Conservation (phyloP, 345 rosid genomes). For the Gossypium ekmanianum region DNA sequence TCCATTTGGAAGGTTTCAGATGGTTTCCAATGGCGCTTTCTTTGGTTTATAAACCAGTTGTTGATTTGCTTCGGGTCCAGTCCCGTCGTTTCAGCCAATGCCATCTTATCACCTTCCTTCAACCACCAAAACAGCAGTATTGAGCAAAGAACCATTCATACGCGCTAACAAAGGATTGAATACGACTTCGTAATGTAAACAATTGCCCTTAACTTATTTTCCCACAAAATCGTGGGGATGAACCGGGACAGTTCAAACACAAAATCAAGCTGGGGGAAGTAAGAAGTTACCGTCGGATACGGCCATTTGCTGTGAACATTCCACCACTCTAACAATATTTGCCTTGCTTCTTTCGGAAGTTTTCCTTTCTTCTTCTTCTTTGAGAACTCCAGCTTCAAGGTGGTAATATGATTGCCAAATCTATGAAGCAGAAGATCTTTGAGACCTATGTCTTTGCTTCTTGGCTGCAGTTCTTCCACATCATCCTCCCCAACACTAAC, state of each 20-base stretch:
- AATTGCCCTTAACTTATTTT: too few species aligned
- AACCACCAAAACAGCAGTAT: background rate
- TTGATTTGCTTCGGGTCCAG: conserved; percentile 83
- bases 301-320: conserved; percentile 73
- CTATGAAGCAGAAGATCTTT: conserved; percentile 57
- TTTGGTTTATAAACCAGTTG: conserved; percentile 87
- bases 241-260: too few species aligned
- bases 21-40: conserved; percentile 87
- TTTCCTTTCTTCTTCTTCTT: conserved; percentile 86
- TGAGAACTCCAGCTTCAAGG: conserved; percentile 67
- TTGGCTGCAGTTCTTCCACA: conserved; percentile 38
- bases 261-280: background rate
- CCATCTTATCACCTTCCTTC: conserved; percentile 67
- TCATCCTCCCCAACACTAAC: conserved; percentile 52
- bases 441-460: conserved; percentile 54
- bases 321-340: conserved; percentile 73
- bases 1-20: conserved; percentile 68
- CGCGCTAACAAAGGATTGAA: too few species aligned
- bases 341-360: conserved; percentile 74
- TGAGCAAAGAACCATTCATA: too few species aligned
- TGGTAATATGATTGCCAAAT: conserved; percentile 66
- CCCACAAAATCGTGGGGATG: too few species aligned
- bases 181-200: too few species aligned
- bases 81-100: conserved; percentile 67
- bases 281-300: conserved; percentile 58